Evolutionary conservation across 345 rosid genomes (phyloP).

Genomic region (Brassica juncea): DNA sequence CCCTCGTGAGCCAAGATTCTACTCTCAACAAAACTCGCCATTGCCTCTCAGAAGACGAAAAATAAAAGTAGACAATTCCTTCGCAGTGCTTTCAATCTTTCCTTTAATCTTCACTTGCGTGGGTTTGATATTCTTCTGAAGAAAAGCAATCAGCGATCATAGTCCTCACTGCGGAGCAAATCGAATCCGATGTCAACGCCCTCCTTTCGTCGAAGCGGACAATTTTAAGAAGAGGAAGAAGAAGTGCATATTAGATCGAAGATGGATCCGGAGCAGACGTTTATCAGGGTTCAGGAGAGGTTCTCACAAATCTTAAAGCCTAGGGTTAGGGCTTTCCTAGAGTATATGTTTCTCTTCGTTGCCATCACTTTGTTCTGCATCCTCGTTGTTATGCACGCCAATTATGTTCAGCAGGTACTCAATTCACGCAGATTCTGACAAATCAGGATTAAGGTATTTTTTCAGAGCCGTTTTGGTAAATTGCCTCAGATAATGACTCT

Average conservation of each 20-base stretch:
- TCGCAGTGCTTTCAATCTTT: too few relatives aligned
- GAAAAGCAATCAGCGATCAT: not conserved
- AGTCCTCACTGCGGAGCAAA: not conserved
- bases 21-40: too few relatives aligned
- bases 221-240: constrained; percentile 10
- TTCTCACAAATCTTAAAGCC: constrained; percentile 88
- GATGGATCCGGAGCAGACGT: constrained; percentile 99
- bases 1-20: too few relatives aligned
- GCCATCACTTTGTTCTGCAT: constrained; percentile 87
- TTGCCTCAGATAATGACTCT: not conserved
- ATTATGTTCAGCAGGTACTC: constrained; percentile 90
- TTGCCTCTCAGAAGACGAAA: too few relatives aligned
- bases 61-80: too few relatives aligned
- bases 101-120: too few relatives aligned
- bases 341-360: constrained; percentile 70
- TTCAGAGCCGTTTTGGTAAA: too few relatives aligned
- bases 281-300: constrained; percentile 92
- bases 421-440: not conserved
- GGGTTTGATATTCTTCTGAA: too few relatives aligned
- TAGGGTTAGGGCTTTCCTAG: constrained; percentile 70
- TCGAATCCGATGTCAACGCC: not conserved
- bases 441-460: too few relatives aligned
- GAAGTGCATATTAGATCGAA: not conserved
- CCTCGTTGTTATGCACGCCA: constrained; percentile 99
- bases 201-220: not conserved